Base-by-base conservation (phyloP, 768 basidiomycete genomes). In the Cyclocybe aegerita region DNA sequence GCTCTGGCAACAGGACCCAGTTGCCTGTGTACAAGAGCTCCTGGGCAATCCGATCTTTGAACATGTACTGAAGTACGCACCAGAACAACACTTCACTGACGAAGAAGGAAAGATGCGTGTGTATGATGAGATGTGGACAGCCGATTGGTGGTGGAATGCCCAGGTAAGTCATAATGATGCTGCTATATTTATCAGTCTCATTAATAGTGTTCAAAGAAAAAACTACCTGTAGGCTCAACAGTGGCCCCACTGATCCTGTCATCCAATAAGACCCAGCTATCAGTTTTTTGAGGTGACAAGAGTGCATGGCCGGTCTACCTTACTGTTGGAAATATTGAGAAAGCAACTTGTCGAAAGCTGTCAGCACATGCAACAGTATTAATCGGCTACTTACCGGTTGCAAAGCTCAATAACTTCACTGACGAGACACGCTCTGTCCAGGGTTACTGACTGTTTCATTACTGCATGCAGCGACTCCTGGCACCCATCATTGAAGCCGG, bases 231-330 rank as follows among this genome's bases (percentile, higher is more conserved):
- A 7, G 62, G 62, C 0, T 59, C 66, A 1, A 59, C 63, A 1
- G 38, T 72, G 3, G 63, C 65, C 2, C 70, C 71, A 0, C 34
- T 76, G 2, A 73, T 77, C 12, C 45, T 76, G 2, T 56, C 70
- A 45, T 61, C 61, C 0, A 60, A 67, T 23, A 67, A 67, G 23
- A 65, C 65, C 0, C 35, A 59, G 10, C 39, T 76, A 1, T 65
- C 68, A 0, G 40, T 58, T 0, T 71, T 75, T 45, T 16, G 55
- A 1, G 66, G 72, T 1, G 65, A 74, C 49, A 69, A 75, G 52
- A 43, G 40, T 11, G 67, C 71, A 5, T 74, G 70, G 65, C 74
- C 74, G 1, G 63, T 77, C 0, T 76, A 77, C 42, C 48, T 76
- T 0, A 67, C 73, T 0, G 63, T 73, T 37, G 71, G 71, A 1